Conservation (phyloP, 805 yeast genomes). For the Komagataella ulmi region DNA sequence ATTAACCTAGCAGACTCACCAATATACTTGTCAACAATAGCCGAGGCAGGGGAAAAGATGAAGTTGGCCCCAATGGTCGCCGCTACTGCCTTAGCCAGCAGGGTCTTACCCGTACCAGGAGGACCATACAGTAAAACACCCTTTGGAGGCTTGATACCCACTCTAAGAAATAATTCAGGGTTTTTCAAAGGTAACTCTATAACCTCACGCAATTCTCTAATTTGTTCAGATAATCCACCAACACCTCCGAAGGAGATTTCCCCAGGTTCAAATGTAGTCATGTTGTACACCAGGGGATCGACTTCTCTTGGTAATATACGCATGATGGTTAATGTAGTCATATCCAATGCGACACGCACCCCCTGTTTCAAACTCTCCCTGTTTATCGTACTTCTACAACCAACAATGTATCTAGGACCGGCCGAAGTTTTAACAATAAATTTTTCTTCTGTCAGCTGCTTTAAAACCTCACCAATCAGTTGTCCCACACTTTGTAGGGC, state of each 20-base stretch:
- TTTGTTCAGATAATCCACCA: constrained; percentile 94
- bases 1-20: constrained; percentile 96
- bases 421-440: constrained; percentile 93
- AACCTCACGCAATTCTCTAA: constrained; percentile 92
- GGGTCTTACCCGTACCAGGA: constrained; percentile 96
- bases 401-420: constrained; percentile 96
- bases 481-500: constrained; percentile 97
- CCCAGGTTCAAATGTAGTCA: constrained; percentile 98
- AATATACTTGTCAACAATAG: constrained; percentile 93
- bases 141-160: constrained; percentile 97
- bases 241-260: constrained; percentile 89
- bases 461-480: constrained; percentile 91
- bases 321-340: constrained; percentile 97
- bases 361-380: constrained; percentile 80
- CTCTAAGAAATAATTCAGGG: constrained; percentile 90
- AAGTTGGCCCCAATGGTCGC: constrained; percentile 98
- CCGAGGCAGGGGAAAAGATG: constrained; percentile 96
- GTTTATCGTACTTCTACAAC: constrained; percentile 88
- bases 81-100: constrained; percentile 94
- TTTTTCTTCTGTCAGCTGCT: constrained; percentile 88
- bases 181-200: constrained; percentile 94
- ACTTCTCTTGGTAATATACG: constrained; percentile 95
- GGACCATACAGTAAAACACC: constrained; percentile 96
- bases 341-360: constrained; percentile 90
- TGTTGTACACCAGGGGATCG: constrained; percentile 93